These are phyloP conservation scores for Agrostemma githago DNA, from an alignment of 148 eudicot genomes.

Conservation along the genomic window DNA sequence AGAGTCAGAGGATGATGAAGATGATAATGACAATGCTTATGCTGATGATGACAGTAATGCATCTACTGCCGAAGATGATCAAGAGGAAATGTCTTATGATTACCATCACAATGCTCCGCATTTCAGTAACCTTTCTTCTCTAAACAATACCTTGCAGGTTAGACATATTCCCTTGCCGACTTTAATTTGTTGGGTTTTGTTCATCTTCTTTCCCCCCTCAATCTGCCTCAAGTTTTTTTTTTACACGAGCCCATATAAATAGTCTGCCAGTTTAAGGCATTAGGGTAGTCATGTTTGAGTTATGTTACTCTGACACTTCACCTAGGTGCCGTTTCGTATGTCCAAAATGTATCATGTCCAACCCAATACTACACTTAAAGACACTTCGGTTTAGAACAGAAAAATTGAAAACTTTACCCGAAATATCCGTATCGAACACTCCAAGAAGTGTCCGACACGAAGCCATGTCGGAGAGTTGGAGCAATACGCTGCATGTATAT, in stretches of 20 bases:
- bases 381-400: too few relatives aligned
- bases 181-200: background rate
- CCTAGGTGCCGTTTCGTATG: too few relatives aligned
- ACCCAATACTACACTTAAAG: too few relatives aligned
- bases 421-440: too few relatives aligned
- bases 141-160: slow-evolving; percentile 67
- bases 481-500: background rate
- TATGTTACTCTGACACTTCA: too few relatives aligned
- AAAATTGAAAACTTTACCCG: too few relatives aligned
- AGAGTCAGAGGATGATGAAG: slow-evolving; percentile 37
- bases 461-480: too few relatives aligned
- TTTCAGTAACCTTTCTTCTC: slow-evolving; percentile 31
- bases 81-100: slow-evolving; percentile 57
- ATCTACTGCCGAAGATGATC: slow-evolving; percentile 35
- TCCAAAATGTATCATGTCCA: too few relatives aligned
- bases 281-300: background rate
- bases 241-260: background rate
- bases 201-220: background rate
- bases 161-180: slow-evolving; percentile 14
- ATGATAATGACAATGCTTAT: slow-evolving; percentile 22
- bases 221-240: background rate
- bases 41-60: slow-evolving; percentile 31
- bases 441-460: too few relatives aligned
- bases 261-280: background rate
- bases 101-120: slow-evolving; percentile 31